These are phyloP conservation scores for Fusarium torreyae DNA, from an alignment of 2,329 filamentous ascomycete species.

Conservation along the genomic window DNA sequence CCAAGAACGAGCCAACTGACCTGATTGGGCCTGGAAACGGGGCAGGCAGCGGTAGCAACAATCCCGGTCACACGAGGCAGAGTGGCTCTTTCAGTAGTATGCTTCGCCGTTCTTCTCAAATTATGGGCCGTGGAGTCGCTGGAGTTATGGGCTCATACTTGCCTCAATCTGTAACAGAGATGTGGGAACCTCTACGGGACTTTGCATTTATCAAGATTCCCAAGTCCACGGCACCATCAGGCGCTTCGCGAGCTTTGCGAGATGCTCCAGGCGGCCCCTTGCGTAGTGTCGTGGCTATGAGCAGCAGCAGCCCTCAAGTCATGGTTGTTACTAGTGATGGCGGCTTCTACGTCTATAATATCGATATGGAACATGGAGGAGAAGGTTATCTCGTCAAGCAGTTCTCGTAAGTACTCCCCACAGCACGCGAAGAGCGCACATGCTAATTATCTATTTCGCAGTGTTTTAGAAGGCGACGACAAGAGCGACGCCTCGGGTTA, in stretches of 20 bases:
- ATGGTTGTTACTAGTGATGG: conserved; percentile 99
- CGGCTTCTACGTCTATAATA: conserved; percentile 93
- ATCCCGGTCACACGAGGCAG: conserved; percentile 60
- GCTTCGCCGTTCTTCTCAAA: conserved; percentile 93
- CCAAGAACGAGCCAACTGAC: conserved; percentile 65
- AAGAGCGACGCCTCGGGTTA: conserved; percentile 67
- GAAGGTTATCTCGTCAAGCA: conserved; percentile 93
- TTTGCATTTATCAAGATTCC: conserved; percentile 98
- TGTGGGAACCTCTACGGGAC: conserved; percentile 95
- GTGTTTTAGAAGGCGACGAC: conserved; percentile 69
- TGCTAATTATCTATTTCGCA: conserved; percentile 46
- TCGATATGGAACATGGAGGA: conserved; percentile 94
- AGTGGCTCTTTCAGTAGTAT: conserved; percentile 91
- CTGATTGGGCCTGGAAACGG: conserved; percentile 49
- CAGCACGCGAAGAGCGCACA: not conserved
- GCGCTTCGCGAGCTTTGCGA: conserved; percentile 45
- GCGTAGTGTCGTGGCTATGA: conserved; percentile 97
- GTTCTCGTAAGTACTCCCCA: conserved; percentile 79
- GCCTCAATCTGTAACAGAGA: conserved; percentile 93
- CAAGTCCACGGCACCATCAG: conserved; percentile 60
- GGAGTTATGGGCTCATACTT: conserved; percentile 93
- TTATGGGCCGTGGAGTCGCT: conserved; percentile 90
- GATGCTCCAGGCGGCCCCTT: conserved; percentile 67
- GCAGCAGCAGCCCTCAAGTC: conserved; percentile 91
- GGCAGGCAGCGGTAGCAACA: conserved; percentile 45